phyloP scores from a whole-genome alignment of 768 basidiomycete genomes.

The Termitomyces sp. region DNA sequence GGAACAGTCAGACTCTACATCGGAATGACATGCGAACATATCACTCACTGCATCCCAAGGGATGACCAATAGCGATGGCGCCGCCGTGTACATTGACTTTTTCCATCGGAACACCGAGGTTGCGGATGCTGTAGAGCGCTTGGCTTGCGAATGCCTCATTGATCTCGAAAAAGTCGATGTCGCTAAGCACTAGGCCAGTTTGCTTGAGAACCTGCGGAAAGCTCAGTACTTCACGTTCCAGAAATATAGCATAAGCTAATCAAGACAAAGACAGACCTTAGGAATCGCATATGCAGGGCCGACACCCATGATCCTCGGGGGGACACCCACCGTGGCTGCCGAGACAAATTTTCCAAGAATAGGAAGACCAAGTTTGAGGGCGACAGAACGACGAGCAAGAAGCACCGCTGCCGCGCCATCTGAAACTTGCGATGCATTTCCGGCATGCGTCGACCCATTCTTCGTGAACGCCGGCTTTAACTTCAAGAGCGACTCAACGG shows the following conservation, averaged over 20 bases:
- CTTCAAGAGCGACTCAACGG: slow-evolving; percentile 69
- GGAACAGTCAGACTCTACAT: not conserved
- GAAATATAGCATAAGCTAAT: not conserved
- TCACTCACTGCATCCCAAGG: slow-evolving; percentile 74
- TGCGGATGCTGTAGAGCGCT: slow-evolving; percentile 69
- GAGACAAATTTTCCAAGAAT: slow-evolving; percentile 83
- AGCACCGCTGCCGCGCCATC: slow-evolving; percentile 92
- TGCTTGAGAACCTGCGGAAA: slow-evolving; percentile 44
- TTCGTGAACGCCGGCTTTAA: slow-evolving; percentile 83
- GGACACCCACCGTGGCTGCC: slow-evolving; percentile 72
- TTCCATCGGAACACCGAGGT: slow-evolving; percentile 62
- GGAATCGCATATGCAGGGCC: slow-evolving; percentile 91
- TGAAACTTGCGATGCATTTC: slow-evolving; percentile 86
- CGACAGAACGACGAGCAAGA: slow-evolving; percentile 73
- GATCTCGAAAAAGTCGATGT: slow-evolving; percentile 89
- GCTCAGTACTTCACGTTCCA: not conserved
- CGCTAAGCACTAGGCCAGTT: slow-evolving; percentile 57
- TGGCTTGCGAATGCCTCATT: slow-evolving; percentile 90
- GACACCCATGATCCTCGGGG: slow-evolving; percentile 88
- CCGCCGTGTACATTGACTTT: slow-evolving; percentile 89
- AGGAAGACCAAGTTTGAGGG: slow-evolving; percentile 76
- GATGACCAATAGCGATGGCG: slow-evolving; percentile 87
- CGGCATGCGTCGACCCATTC: slow-evolving; percentile 75
- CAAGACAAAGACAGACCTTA: slow-evolving; percentile 20
- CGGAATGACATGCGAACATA: not conserved